Percentiles rank a stretch among this genome's conserved stretches.
These are phyloP conservation scores for Calonectria hawksworthii DNA, from an alignment of 2,329 filamentous ascomycete species.

Conservation along the genomic window DNA sequence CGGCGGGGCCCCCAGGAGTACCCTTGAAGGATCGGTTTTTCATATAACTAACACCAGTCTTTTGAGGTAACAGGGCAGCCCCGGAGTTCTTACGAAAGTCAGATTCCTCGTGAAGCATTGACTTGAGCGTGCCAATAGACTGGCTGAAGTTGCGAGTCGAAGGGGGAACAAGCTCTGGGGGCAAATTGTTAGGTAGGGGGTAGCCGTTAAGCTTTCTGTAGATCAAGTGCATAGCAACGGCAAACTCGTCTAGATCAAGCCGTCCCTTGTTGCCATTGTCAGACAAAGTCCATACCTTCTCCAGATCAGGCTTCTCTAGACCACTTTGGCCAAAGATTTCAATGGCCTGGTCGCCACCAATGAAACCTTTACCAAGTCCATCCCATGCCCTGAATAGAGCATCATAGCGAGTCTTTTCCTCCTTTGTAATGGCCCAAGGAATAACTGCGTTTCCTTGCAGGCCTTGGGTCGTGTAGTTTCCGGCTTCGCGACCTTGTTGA, in stretches of 20 bases:
- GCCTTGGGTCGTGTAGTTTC: conserved; percentile 85
- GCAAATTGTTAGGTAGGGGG: conserved; percentile 87
- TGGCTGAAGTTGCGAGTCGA: conserved; percentile 94
- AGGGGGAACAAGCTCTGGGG: conserved; percentile 92
- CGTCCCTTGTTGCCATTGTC: conserved; percentile 95
- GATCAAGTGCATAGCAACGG: conserved; percentile 98
- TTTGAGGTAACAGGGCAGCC: conserved; percentile 91
- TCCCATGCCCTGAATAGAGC: conserved; percentile 97
- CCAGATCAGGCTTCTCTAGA: conserved; percentile 89
- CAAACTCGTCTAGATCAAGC: conserved; percentile 96
- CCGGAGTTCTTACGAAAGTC: conserved; percentile 91
- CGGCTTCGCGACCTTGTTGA: conserved; percentile 89
- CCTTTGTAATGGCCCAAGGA: conserved; percentile 98
- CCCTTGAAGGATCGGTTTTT: conserved; percentile 94
- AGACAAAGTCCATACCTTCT: conserved; percentile 93
- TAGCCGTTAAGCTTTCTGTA: conserved; percentile 98
- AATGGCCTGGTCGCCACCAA: conserved; percentile 92
- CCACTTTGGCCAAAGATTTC: conserved; percentile 98
- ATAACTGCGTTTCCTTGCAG: conserved; percentile 95
- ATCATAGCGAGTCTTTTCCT: conserved; percentile 98
- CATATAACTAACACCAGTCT: conserved; percentile 97
- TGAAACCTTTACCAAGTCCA: conserved; percentile 91
- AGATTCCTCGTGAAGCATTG: conserved; percentile 88
- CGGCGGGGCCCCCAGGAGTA: conserved; percentile 67
- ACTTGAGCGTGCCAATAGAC: conserved; percentile 94